Percentiles rank a stretch among this genome's conserved stretches.
Evolutionary conservation across 257 asterid genomes (phyloP).

Genomic region (Solanum pinnatisectum): DNA sequence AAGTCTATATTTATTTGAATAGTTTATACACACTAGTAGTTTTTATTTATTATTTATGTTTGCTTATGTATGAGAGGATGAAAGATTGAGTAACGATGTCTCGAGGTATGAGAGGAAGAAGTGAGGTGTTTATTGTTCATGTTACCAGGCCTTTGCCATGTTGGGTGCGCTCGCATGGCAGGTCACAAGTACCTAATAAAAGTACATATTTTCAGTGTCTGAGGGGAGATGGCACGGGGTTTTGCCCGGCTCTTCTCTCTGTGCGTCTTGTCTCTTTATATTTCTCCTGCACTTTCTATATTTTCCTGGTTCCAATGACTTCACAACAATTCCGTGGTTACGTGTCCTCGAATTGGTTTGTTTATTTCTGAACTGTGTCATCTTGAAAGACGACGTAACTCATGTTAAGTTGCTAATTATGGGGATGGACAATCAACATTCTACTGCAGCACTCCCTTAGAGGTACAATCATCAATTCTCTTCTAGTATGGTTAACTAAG

Average conservation of each 20-base stretch:
- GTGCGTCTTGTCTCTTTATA: neutral
- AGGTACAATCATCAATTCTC: neutral
- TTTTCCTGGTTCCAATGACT: neutral
- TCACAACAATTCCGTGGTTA: neutral
- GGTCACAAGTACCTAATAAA: neutral
- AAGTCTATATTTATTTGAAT: too few relatives aligned
- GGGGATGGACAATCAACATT: neutral
- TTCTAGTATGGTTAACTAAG: neutral
- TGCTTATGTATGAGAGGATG: neutral
- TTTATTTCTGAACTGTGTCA: neutral
- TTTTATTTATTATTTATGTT: neutral
- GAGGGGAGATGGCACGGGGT: neutral
- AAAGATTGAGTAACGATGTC: neutral
- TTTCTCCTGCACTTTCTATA: neutral
- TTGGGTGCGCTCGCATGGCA: constrained; percentile 15
- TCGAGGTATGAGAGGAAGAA: neutral
- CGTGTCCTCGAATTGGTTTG: neutral
- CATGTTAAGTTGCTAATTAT: neutral
- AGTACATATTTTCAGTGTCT: neutral
- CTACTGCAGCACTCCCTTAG: neutral
- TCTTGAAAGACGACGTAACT: neutral
- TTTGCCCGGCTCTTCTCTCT: neutral
- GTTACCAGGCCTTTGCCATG: constrained; percentile 2
- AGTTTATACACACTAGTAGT: neutral
- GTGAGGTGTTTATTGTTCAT: neutral